phyloP scores from a whole-genome alignment of 2,329 filamentous ascomycete species.

The Penicillium sp. region DNA sequence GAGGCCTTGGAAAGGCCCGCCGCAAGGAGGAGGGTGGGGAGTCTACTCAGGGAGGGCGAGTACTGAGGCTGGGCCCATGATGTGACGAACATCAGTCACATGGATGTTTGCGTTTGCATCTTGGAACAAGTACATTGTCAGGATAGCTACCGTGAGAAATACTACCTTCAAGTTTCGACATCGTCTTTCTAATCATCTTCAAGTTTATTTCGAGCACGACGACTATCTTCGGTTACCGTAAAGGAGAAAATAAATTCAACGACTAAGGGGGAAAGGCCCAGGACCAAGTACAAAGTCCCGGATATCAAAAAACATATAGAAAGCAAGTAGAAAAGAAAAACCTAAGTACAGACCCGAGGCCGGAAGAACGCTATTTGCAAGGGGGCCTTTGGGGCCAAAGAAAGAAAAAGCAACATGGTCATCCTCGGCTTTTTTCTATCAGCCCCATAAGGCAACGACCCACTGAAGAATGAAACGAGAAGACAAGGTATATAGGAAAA shows the following conservation, averaged over 20 bases:
- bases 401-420: conserved; percentile 2
- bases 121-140: no score
- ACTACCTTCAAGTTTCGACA: no score
- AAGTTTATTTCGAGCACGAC: not conserved
- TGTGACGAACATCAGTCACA: no score
- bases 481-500: conserved; percentile 17
- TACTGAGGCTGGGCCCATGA: no score
- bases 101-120: no score
- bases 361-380: conserved; percentile 20
- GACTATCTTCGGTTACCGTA: not conserved
- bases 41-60: no score
- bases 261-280: not conserved
- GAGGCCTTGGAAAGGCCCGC: no score
- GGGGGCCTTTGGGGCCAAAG: conserved; percentile 4
- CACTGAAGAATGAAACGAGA: not conserved
- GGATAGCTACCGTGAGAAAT: no score
- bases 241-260: not conserved
- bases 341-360: conserved; percentile 9
- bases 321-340: conserved; percentile 12
- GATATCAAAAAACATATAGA: conserved; percentile 4
- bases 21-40: no score
- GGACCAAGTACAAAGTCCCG: not conserved
- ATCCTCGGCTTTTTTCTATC: not conserved
- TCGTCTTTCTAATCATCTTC: no score
- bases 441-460: not conserved